Evolutionary conservation across 192 early-diverging fungal genomes (phyloP), one percentile per base, ranked within the genome.

Genomic region (Nowakowskiella sp.): DNA sequence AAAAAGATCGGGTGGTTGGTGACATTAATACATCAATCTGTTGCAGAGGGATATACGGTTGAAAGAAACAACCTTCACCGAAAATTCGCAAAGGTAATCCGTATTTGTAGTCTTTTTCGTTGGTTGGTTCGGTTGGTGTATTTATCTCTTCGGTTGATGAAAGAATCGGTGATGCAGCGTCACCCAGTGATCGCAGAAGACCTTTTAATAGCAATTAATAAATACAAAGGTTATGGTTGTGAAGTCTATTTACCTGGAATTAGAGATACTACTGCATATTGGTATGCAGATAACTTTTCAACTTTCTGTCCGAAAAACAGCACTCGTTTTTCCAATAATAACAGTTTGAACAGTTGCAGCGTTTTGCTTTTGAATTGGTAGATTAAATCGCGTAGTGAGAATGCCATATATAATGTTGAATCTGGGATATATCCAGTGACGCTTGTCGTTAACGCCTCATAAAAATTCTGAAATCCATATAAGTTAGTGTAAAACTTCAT

Each of bases 271-370:
- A 89, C 57, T 24, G 78, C 78, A 58, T 89, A 89, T 58, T 89
- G 85, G 59, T 85, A 88, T 5, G 83, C 82, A 42, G 83, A 88
- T 7, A 89, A 58, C 25, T 72, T 66, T 51, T 89, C 87, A 3
- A 89, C 87, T 39, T 81, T 81, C 31, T 83, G 81, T n/a, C 87
- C 87, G 68, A 86, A 89, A 61, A 89, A 89, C 42, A 89, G 55
- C 36, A 88, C 71, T 63, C 81, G 64, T 51, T 85, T 89, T 48
- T 85, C 85, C 23, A 89, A 61, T 6, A 89, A 53, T 21, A 89
- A 45, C n/a, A 89, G 60, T 53, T 89, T 89, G n/a, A 85, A 59
- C 2, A 89, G 64, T 24, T 79, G 77, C 43, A 89, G 56, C 8
- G 86, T 84, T 49, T 88, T 88, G 50, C 74, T 78, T 55, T 76